These are phyloP conservation scores for Aspergillus pseudonomiae DNA, from an alignment of 2,329 filamentous ascomycete genomes.

Conservation along the genomic window DNA sequence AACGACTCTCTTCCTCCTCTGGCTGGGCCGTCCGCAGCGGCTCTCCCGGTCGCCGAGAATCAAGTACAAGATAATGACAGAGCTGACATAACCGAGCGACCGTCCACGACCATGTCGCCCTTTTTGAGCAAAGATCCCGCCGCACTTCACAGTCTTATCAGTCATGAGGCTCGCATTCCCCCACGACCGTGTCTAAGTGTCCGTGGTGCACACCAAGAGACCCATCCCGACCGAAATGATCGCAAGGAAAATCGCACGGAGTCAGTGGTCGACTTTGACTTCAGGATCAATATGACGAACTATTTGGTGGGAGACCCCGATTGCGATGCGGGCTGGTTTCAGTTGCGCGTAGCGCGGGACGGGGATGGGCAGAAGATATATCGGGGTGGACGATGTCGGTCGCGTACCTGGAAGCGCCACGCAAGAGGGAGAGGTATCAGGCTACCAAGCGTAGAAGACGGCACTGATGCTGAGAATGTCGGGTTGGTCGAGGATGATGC, in stretches of 20 bases:
- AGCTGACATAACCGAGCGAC: neutral
- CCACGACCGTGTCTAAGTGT: constrained; percentile 59
- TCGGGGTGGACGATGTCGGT: constrained; percentile 25
- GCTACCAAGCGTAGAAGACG: neutral
- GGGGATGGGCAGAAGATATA: constrained; percentile 27
- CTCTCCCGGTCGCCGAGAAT: neutral
- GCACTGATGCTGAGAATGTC: constrained; percentile 2
- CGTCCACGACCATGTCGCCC: constrained; percentile 12
- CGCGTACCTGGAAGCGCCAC: constrained; percentile 8
- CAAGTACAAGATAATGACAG: neutral
- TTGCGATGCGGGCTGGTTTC: constrained; percentile 16
- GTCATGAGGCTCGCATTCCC: constrained; percentile 40
- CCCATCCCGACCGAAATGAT: constrained; percentile 18
- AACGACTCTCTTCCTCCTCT: neutral
- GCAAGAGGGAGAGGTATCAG: constrained; percentile 12
- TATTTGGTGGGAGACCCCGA: constrained; percentile 24
- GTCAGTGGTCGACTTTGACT: constrained; percentile 35
- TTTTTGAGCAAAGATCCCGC: constrained; percentile 13
- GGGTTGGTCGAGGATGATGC: neutral
- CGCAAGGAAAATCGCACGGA: constrained; percentile 26
- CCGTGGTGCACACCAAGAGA: constrained; percentile 57
- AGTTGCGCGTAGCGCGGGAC: constrained; percentile 26
- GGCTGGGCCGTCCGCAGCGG: neutral
- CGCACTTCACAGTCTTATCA: constrained; percentile 50
- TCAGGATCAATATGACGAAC: constrained; percentile 28